phyloP scores from a whole-genome alignment of 2,329 filamentous ascomycete genomes.

The Cytospora piceicola region DNA sequence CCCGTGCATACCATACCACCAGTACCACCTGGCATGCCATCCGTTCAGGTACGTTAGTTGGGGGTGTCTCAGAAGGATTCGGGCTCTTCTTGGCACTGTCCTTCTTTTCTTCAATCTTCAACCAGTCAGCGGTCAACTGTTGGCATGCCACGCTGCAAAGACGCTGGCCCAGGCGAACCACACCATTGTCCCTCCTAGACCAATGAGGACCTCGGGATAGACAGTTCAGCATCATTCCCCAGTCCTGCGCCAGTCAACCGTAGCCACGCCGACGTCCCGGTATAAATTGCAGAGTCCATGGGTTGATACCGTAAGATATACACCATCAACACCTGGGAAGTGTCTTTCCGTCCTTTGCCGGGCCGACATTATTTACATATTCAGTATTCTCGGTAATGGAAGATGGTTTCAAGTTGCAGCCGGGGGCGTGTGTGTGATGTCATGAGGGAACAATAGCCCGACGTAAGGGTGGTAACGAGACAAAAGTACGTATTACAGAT shows the following conservation, averaged over 20 bases:
- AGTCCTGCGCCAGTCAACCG: background rate
- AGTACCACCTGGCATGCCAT: background rate
- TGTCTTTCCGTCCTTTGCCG: background rate
- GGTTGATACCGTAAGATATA: background rate
- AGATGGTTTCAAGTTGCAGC: background rate
- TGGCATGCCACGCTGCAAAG: background rate
- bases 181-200: background rate
- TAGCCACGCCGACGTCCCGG: background rate
- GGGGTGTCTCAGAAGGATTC: slow-evolving; percentile 20
- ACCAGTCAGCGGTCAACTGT: slow-evolving; percentile 7
- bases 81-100: background rate
- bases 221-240: background rate
- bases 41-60: background rate
- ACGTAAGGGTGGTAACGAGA: background rate
- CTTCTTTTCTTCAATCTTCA: background rate
- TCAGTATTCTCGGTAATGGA: background rate
- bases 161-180: no score
- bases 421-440: no score
- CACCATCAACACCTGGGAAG: no score
- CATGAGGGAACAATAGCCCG: background rate
- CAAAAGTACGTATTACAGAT: background rate
- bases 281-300: background rate
- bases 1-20: no score
- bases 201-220: no score
- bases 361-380: background rate